A percentile compares a stretch with the other conserved stretches of the same genome.
Conservation (phyloP, 192 early-diverging fungal genomes). For the Lunasporangiospora selenospora region DNA sequence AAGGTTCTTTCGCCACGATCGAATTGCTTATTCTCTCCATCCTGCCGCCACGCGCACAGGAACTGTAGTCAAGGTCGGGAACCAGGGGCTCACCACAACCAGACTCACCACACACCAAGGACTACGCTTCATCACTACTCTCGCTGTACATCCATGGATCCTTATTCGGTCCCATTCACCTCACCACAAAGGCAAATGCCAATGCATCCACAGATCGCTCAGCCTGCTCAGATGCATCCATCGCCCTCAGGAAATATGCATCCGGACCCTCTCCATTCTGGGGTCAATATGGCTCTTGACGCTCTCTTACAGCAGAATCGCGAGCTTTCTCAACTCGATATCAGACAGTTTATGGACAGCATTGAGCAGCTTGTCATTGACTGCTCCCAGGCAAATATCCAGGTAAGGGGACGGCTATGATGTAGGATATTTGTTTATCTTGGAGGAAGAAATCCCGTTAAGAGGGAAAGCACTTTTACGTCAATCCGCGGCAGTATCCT, state of each 20-base stretch:
- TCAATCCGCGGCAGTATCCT: no score
- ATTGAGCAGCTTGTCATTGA: constrained; percentile 57
- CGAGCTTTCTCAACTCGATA: constrained; percentile 12
- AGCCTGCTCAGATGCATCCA: neutral
- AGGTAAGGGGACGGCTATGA: no score
- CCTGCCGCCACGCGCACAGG: no score
- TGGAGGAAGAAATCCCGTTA: no score
- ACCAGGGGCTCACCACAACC: no score
- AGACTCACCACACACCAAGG: no score
- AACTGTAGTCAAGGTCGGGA: no score
- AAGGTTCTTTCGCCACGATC: no score
- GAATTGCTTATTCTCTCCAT: no score
- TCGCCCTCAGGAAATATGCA: neutral
- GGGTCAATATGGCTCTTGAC: constrained; percentile 25
- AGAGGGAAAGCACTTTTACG: no score
- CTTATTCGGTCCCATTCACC: neutral
- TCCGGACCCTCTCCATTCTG: neutral
- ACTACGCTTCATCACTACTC: no score
- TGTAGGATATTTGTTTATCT: no score
- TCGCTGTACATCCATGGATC: neutral
- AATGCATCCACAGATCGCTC: neutral
- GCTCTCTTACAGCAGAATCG: constrained; percentile 15
- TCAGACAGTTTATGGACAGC: constrained; percentile 29
- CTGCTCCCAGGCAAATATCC: constrained; percentile 61
- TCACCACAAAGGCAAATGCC: neutral